Conservation (phyloP, 768 basidiomycete species). For the Boletus reticulatus region DNA sequence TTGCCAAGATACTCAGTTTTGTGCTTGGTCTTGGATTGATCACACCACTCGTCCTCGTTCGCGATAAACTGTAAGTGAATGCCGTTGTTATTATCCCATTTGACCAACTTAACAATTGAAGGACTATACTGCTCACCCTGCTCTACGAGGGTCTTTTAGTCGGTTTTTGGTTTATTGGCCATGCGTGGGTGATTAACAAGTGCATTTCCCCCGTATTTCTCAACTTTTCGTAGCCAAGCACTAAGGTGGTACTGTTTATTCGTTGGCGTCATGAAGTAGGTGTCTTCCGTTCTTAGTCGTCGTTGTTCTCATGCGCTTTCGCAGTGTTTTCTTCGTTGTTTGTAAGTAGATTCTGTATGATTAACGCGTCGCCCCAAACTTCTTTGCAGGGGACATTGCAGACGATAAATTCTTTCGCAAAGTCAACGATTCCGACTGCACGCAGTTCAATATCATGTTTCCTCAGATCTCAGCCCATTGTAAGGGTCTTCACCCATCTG, state of each 20-base stretch:
- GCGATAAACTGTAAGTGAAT: constrained; percentile 79
- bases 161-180: constrained; percentile 94
- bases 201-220: constrained; percentile 3
- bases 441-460: constrained; percentile 80
- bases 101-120: constrained; percentile 32
- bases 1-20: constrained; percentile 91
- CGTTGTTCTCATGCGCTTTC: constrained; percentile 7
- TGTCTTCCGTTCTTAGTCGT: constrained; percentile 12
- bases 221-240: constrained; percentile 52
- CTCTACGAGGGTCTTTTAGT: constrained; percentile 84
- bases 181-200: constrained; percentile 56
- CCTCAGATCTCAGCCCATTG: constrained; percentile 71
- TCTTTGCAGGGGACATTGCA: constrained; percentile 77
- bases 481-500: constrained; percentile 31
- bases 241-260: constrained; percentile 84
- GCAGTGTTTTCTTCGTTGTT: constrained; percentile 80
- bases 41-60: constrained; percentile 81
- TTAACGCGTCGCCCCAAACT: background rate
- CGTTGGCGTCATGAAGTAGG: constrained; percentile 83
- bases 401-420: constrained; percentile 96
- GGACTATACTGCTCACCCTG: constrained; percentile 81
- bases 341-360: constrained; percentile 50
- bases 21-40: constrained; percentile 84
- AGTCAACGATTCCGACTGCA: constrained; percentile 89
- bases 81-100: background rate